phyloP scores from a whole-genome alignment of 2,329 filamentous ascomycete species.

The Zymoseptoria brevis region DNA sequence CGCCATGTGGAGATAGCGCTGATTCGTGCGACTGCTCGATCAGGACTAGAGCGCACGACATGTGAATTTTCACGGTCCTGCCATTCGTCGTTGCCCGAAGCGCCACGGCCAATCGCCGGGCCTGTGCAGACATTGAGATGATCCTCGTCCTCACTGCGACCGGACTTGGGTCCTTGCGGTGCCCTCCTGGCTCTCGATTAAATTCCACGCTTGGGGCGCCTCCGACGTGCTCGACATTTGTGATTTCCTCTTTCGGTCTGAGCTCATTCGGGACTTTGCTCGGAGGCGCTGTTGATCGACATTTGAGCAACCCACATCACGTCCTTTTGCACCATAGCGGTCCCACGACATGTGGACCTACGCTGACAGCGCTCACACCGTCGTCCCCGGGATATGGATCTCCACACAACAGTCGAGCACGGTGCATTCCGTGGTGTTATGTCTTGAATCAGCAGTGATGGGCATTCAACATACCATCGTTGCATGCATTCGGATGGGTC shows the following conservation, averaged over 20 bases:
- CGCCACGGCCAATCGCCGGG: not conserved
- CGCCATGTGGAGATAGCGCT: not conserved
- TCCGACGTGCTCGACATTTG: not conserved
- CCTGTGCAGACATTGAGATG: not conserved
- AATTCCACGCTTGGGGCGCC: not conserved
- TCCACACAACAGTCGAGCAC: not conserved
- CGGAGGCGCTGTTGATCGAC: not conserved
- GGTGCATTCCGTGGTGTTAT: not conserved
- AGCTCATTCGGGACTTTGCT: not conserved
- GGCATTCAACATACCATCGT: not conserved
- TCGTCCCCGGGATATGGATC: not conserved
- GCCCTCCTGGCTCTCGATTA: not conserved
- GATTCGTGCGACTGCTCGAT: not conserved
- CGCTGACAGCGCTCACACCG: not conserved
- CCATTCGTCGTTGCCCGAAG: not conserved
- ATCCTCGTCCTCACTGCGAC: not conserved
- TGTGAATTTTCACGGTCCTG: not conserved
- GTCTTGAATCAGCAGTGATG: not conserved
- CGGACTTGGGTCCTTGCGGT: not conserved
- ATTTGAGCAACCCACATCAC: not conserved
- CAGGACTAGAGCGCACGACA: not conserved
- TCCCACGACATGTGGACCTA: not conserved
- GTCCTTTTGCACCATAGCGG: not conserved
- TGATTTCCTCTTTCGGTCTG: not conserved
- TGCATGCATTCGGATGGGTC: not conserved